Evolutionary conservation across 257 asterid genomes (phyloP), one percentile per base, ranked within the genome.

Genomic region (Orobanche coerulescens): DNA sequence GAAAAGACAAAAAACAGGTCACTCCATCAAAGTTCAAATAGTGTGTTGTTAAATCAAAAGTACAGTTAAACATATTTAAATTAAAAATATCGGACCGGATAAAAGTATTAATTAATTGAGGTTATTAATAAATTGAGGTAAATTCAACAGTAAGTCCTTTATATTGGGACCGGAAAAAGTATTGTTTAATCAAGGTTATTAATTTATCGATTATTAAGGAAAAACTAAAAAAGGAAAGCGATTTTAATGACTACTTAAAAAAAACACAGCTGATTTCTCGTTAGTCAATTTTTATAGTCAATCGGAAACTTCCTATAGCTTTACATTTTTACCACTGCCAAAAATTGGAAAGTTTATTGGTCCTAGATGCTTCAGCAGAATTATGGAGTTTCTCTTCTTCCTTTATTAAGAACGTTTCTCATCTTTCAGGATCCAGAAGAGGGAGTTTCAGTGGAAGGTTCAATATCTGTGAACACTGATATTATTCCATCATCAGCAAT

Each of bases 401-500:
- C 55, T 34, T 61, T 56, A 44, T 16, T 64, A 24, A 57, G 47
- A 58, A 60, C 39, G 28, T 56, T 59, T 71, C 58, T 62, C 61
- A 58, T 62, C 66, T 70, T 82, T 51, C 81, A 92, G 97, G 89
- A 69, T 56, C 71, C 83, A 64, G 84, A 80, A 66, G 73, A 52
- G 25, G 77, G 76, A 76, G 72, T 55, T 25, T 28, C 48, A 43
- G 40, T 25, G 22, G 94, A 82, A 68, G 82, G 77, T 68, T 78
- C 81, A 48, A 80, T 76, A 67, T 58, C 66, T 62, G 37, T 65
- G 40, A 80, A 77, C 42, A 62, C 72, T 55, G 87, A 83, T 72
- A 68, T 83, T 55, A 83, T 89, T 75, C 88, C 97, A 56, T 70
- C 96, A 36, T 68, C 90, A 24, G 76, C 77, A 66, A 75, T 82